phyloP scores from a whole-genome alignment of 2,329 filamentous ascomycete genomes.

The Drechslerella coelobrocha region DNA sequence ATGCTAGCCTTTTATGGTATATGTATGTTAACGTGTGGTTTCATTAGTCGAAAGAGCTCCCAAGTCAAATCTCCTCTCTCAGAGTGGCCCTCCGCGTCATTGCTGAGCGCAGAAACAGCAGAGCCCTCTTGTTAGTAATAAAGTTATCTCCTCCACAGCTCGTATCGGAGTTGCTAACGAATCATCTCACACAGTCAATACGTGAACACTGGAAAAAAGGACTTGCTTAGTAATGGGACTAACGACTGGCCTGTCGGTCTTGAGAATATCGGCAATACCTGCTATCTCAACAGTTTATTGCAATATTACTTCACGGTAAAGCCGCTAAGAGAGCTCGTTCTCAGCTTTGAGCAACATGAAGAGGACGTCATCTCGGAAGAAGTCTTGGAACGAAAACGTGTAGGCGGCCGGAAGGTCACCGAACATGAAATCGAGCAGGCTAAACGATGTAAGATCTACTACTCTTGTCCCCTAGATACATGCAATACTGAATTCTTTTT shows the following conservation, averaged over 20 bases:
- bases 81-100: conserved; percentile 54
- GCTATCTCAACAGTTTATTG: conserved; percentile 93
- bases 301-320: conserved; percentile 94
- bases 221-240: conserved; percentile 25
- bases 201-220: conserved; percentile 31
- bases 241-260: conserved; percentile 78
- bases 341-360: conserved; percentile 74
- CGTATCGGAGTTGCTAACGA: background rate
- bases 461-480: conserved; percentile 6
- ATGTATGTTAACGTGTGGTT: background rate
- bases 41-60: conserved; percentile 57
- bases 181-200: conserved; percentile 30
- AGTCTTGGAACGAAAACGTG: conserved; percentile 70
- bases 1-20: background rate
- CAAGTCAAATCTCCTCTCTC: conserved; percentile 49
- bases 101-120: conserved; percentile 52
- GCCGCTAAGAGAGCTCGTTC: conserved; percentile 78
- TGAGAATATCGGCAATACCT: conserved; percentile 94
- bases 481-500: conserved; percentile 50
- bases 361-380: conserved; percentile 70
- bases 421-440: conserved; percentile 67
- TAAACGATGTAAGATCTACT: conserved; percentile 72
- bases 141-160: background rate
- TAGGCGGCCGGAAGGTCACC: conserved; percentile 75
- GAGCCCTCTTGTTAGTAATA: conserved; percentile 40